phyloP scores from a whole-genome alignment of 2,329 filamentous ascomycete species.

The Aureobasidium sp. region DNA sequence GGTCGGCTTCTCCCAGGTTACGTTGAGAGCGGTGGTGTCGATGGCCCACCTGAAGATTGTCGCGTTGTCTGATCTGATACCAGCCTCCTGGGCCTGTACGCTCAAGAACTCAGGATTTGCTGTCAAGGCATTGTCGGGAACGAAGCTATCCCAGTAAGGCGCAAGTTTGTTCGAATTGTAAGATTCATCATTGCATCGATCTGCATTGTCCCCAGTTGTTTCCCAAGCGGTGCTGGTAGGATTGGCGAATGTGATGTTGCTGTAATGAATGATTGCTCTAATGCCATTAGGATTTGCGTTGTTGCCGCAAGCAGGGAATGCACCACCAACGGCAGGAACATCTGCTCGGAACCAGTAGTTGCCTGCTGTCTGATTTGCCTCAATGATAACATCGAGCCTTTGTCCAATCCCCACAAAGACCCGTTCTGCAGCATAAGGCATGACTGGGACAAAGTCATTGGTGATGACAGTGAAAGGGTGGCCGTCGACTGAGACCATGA shows the following conservation, averaged over 20 bases:
- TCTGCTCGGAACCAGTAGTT: constrained; percentile 41
- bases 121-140: constrained; percentile 24
- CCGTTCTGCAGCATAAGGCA: constrained; percentile 29
- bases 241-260: constrained; percentile 20
- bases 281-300: constrained; percentile 30
- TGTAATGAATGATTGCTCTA: constrained; percentile 34
- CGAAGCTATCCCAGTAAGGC: constrained; percentile 27
- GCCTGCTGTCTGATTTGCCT: constrained; percentile 34
- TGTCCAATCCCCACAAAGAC: constrained; percentile 36
- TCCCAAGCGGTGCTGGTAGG: constrained; percentile 23
- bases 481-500: constrained; percentile 32
- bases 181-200: constrained; percentile 18
- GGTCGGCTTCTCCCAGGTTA: constrained; percentile 32
- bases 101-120: constrained; percentile 7
- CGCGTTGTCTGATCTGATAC: constrained; percentile 16
- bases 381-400: constrained; percentile 40
- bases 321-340: constrained; percentile 14
- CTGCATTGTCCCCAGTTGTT: constrained; percentile 29
- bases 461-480: constrained; percentile 38
- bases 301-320: constrained; percentile 15
- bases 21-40: constrained; percentile 28
- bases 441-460: constrained; percentile 37
- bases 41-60: constrained; percentile 34
- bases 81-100: neutral
- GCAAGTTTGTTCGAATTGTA: constrained; percentile 29